These are phyloP conservation scores for Rhynchosporium agropyri DNA, from an alignment of 2,329 filamentous ascomycete species.

Conservation along the genomic window DNA sequence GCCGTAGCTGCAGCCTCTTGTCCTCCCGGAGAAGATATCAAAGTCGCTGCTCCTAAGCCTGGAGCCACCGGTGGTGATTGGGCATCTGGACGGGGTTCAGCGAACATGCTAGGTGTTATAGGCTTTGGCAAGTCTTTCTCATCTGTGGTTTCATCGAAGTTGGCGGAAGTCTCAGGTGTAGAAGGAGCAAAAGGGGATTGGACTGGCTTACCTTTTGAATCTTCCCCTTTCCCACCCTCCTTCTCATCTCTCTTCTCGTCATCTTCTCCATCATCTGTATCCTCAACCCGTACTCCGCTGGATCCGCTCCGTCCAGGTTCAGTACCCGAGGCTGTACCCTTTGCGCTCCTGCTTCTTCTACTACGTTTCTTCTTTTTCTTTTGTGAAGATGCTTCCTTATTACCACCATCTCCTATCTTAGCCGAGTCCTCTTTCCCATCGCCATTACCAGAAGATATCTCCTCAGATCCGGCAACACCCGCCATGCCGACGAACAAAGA, in stretches of 20 bases:
- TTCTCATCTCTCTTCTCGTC: not conserved
- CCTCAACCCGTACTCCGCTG: too few relatives aligned
- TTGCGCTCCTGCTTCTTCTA: not conserved
- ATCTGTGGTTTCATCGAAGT: not conserved
- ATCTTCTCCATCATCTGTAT: not conserved
- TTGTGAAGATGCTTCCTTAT: not conserved
- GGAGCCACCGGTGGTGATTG: too few relatives aligned
- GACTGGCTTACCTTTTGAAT: not conserved
- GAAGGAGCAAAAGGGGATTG: not conserved
- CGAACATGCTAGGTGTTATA: too few relatives aligned
- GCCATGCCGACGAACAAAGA: not conserved
- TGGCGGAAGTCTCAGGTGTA: not conserved
- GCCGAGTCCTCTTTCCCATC: not conserved
- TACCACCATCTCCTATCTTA: not conserved
- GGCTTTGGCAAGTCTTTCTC: too few relatives aligned
- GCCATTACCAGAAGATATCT: not conserved
- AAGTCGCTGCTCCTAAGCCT: too few relatives aligned
- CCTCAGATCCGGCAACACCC: not conserved
- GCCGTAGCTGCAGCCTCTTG: too few relatives aligned
- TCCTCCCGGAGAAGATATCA: too few relatives aligned
- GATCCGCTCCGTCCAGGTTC: not conserved
- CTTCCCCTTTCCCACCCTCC: not conserved
- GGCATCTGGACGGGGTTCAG: too few relatives aligned
- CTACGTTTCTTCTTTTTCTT: not conserved
- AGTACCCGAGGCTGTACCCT: not conserved